These are phyloP conservation scores for Margaritispora aquatica DNA, from an alignment of 495 filamentous ascomycete genomes.

Conservation along the genomic window DNA sequence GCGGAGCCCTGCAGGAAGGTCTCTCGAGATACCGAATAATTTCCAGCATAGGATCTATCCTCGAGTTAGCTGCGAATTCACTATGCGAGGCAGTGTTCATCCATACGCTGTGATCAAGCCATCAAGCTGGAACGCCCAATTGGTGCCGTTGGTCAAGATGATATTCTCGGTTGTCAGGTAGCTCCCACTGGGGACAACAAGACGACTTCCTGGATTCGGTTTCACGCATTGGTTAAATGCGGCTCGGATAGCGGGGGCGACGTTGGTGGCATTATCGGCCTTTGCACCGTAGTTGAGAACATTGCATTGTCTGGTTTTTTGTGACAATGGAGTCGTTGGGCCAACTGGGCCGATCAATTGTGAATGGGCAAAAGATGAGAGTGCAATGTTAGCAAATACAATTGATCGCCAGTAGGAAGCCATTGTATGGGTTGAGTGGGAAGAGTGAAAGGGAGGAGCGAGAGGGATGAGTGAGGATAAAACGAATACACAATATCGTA, in stretches of 20 bases:
- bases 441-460: neutral
- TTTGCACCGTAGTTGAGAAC: slow-evolving; percentile 39
- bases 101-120: slow-evolving; percentile 27
- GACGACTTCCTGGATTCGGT: slow-evolving; percentile 20
- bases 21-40: slow-evolving; percentile 30
- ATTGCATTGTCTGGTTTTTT: slow-evolving; percentile 33
- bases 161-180: slow-evolving; percentile 28
- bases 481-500: neutral
- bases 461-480: neutral
- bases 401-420: neutral
- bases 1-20: slow-evolving; percentile 27
- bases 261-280: slow-evolving; percentile 37
- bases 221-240: slow-evolving; percentile 27
- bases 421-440: neutral
- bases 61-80: neutral
- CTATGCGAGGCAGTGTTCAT: slow-evolving; percentile 23
- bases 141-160: slow-evolving; percentile 29
- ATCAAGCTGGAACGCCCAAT: slow-evolving; percentile 39
- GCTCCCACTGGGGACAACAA: slow-evolving; percentile 27
- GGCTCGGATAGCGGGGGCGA: slow-evolving; percentile 34
- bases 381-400: neutral
- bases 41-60: slow-evolving; percentile 23
- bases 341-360: slow-evolving; percentile 23
- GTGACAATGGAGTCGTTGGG: slow-evolving; percentile 27
- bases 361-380: neutral